phyloP scores from a whole-genome alignment of 2,329 filamentous ascomycete species.

The Colletotrichum kahawae region DNA sequence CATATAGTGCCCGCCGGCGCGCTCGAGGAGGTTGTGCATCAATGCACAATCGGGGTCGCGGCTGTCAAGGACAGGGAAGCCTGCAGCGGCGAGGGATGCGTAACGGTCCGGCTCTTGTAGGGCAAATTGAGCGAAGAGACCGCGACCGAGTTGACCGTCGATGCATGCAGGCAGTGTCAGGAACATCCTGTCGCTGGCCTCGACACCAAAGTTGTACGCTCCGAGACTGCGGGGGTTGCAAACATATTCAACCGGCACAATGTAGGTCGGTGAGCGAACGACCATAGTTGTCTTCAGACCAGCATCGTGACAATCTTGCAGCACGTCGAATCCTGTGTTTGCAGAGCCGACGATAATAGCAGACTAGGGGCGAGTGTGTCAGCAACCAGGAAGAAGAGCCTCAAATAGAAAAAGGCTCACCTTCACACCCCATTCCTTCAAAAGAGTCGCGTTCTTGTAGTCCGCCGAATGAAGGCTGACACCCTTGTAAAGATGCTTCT shows the following conservation, averaged over 20 bases:
- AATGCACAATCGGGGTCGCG: neutral
- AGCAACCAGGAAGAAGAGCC: neutral
- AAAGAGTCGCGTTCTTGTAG: neutral
- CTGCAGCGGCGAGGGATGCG: neutral
- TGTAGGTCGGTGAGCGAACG: constrained; percentile 37
- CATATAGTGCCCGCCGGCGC: constrained; percentile 37
- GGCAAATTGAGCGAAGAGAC: neutral
- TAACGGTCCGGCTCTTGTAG: constrained; percentile 7
- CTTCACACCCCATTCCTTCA: neutral
- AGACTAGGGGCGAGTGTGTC: constrained; percentile 15
- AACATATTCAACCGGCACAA: constrained; percentile 34
- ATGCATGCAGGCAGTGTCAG: neutral
- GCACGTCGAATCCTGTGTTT: constrained; percentile 46
- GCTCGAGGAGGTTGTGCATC: constrained; percentile 28
- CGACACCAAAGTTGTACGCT: constrained; percentile 29
- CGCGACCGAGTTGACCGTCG: neutral
- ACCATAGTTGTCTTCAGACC: constrained; percentile 37
- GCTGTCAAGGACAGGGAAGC: neutral
- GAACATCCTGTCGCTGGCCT: neutral
- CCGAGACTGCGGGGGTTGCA: constrained; percentile 29
- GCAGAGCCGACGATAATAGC: constrained; percentile 41
- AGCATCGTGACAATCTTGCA: constrained; percentile 35
- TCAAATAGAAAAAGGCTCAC: neutral
- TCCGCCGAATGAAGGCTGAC: neutral
- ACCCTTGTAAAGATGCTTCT: neutral